Conservation (phyloP, 2,329 filamentous ascomycete species). For the Fusarium torulosum region DNA sequence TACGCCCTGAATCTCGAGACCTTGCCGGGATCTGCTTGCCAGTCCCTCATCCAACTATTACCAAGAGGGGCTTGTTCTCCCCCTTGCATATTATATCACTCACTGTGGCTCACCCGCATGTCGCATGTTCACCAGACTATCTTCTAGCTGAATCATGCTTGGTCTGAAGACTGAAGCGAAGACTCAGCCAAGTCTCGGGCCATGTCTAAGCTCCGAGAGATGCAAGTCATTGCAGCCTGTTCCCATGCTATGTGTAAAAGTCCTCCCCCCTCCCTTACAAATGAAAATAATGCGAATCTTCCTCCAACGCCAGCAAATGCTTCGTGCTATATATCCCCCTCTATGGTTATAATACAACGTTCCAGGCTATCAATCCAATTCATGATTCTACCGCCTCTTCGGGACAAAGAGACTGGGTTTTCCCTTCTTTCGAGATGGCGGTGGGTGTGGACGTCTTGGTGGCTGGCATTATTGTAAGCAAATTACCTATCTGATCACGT, state of each 20-base stretch:
- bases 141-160: slow-evolving; percentile 5
- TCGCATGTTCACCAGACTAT: slow-evolving; percentile 7
- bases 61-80: slow-evolving; percentile 5
- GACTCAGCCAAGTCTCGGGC: neutral
- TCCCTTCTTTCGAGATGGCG: slow-evolving; percentile 54
- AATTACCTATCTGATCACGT: neutral
- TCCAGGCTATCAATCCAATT: slow-evolving; percentile 6
- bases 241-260: slow-evolving; percentile 7
- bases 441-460: slow-evolving; percentile 40
- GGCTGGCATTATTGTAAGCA: slow-evolving; percentile 38
- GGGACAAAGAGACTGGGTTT: slow-evolving; percentile 62
- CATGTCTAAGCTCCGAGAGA: neutral
- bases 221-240: neutral
- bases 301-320: slow-evolving; percentile 44
- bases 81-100: slow-evolving; percentile 35
- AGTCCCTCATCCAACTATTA: slow-evolving; percentile 10
- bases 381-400: slow-evolving; percentile 50
- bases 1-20: neutral
- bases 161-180: neutral
- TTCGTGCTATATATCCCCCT: slow-evolving; percentile 12
- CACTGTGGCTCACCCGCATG: slow-evolving; percentile 1
- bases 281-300: slow-evolving; percentile 9
- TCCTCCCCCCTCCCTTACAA: neutral
- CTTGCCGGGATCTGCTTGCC: neutral
- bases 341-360: slow-evolving; percentile 27